Conservation (phyloP, 2,329 filamentous ascomycete species). For the Colletotrichum sp. region DNA sequence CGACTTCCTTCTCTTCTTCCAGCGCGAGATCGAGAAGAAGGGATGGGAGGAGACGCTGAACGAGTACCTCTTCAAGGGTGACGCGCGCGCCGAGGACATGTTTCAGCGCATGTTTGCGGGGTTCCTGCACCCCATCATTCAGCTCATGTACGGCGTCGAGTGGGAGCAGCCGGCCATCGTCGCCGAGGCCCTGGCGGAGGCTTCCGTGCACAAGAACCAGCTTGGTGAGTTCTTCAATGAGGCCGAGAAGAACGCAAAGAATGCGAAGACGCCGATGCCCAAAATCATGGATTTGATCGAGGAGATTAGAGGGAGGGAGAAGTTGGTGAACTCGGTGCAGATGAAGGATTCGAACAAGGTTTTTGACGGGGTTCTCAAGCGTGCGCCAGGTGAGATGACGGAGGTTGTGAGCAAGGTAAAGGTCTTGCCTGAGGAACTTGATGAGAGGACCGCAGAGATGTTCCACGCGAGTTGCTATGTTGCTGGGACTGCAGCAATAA, state of each 20-base stretch:
- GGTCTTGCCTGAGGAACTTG: conserved; percentile 61
- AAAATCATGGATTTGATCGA: conserved; percentile 66
- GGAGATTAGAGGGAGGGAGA: conserved; percentile 60
- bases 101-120: conserved; percentile 71
- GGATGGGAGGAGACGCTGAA: conserved; percentile 65
- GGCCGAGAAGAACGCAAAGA: conserved; percentile 52
- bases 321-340: conserved; percentile 58
- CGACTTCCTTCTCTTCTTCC: conserved; percentile 80
- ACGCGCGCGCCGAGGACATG: conserved; percentile 71
- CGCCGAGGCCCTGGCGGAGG: conserved; percentile 79
- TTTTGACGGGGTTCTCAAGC: conserved; percentile 69
- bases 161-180: conserved; percentile 83
- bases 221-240: conserved; percentile 58
- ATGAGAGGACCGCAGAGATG: conserved; percentile 65
- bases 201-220: conserved; percentile 69
- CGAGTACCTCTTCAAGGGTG: conserved; percentile 72
- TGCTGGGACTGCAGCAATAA: conserved; percentile 62
- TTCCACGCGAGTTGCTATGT: conserved; percentile 65
- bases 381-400: conserved; percentile 69
- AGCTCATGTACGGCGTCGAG: conserved; percentile 84
- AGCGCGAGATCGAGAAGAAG: conserved; percentile 71
- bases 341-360: conserved; percentile 66
- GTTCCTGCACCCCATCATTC: conserved; percentile 81
- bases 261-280: conserved; percentile 33
- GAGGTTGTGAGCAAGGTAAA: conserved; percentile 63